Conservation (phyloP, 495 filamentous ascomycete genomes). For the Aspergillus wentii region DNA sequence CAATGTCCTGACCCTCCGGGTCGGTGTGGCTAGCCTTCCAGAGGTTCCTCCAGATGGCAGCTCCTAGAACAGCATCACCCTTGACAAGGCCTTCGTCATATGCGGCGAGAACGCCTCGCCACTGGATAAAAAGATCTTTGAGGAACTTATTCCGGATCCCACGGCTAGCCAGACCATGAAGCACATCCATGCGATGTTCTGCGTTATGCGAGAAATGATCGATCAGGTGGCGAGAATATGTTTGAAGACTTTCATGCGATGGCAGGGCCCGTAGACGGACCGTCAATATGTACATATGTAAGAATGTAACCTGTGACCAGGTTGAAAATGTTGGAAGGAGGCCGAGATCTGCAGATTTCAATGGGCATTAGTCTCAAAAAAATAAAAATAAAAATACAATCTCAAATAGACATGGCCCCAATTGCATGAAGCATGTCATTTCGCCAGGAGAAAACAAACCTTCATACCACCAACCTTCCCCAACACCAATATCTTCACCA, state of each 20-base stretch:
- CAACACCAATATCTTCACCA: slow-evolving; percentile 74
- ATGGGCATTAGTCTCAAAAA: too few relatives aligned
- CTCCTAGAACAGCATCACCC: slow-evolving; percentile 79
- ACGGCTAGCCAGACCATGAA: slow-evolving; percentile 62
- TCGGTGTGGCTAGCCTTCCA: slow-evolving; percentile 59
- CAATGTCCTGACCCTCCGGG: slow-evolving; percentile 50
- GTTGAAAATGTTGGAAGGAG: slow-evolving; percentile 82
- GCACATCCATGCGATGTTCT: slow-evolving; percentile 76
- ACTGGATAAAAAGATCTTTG: slow-evolving; percentile 88
- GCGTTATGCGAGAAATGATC: slow-evolving; percentile 93
- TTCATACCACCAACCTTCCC: slow-evolving; percentile 76
- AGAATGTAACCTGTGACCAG: slow-evolving; percentile 92
- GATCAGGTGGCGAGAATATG: slow-evolving; percentile 71
- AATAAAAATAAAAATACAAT: too few relatives aligned
- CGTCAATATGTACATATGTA: slow-evolving; percentile 92
- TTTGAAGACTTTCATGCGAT: slow-evolving; percentile 45
- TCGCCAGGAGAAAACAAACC: slow-evolving; percentile 46
- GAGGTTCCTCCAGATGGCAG: slow-evolving; percentile 90
- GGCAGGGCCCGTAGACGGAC: slow-evolving; percentile 77
- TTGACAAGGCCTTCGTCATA: slow-evolving; percentile 85
- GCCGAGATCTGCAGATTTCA: slow-evolving; percentile 52
- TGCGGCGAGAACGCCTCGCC: slow-evolving; percentile 74
- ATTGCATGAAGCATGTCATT: too few relatives aligned
- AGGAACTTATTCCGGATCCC: slow-evolving; percentile 75
- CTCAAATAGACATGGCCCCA: too few relatives aligned